phyloP scores from a whole-genome alignment of 1,284 basidiomycete genomes.

The Apiotrichum laibachii region DNA sequence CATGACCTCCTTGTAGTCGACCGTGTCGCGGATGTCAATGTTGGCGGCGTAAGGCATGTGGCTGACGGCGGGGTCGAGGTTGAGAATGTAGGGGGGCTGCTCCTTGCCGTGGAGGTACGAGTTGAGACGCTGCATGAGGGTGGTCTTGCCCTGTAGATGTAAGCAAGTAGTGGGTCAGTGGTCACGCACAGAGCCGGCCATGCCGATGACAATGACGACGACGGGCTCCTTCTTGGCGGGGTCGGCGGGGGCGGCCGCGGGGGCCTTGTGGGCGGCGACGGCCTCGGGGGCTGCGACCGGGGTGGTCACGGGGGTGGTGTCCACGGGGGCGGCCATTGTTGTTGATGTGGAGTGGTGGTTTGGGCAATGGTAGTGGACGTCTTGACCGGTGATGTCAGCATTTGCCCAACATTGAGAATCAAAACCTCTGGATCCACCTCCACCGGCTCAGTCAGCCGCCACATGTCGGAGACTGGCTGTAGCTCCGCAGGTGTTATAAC shows the following conservation, averaged over 20 bases:
- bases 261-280: neutral
- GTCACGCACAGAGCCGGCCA: conserved; percentile 48
- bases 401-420: too few relatives aligned
- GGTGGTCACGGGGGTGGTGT: neutral
- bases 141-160: conserved; percentile 77
- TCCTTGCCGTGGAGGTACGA: conserved; percentile 68
- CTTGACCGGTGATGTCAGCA: too few relatives aligned
- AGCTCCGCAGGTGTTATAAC: too few relatives aligned
- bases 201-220: conserved; percentile 73
- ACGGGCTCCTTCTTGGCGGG: conserved; percentile 60
- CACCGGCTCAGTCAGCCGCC: too few relatives aligned
- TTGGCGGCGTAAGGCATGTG: conserved; percentile 90
- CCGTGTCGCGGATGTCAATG: conserved; percentile 96
- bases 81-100: conserved; percentile 87
- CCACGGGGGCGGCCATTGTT: neutral
- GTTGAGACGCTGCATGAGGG: conserved; percentile 90
- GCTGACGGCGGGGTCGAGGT: conserved; percentile 93
- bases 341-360: neutral
- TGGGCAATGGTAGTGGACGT: neutral
- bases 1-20: conserved; percentile 98
- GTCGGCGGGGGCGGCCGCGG: neutral
- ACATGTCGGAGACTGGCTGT: too few relatives aligned
- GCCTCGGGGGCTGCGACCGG: neutral
- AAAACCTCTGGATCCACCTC: too few relatives aligned
- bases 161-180: neutral